Evolutionary conservation across 352 stramenopile species (phyloP).

Genomic region (Blastocystis sp.): DNA sequence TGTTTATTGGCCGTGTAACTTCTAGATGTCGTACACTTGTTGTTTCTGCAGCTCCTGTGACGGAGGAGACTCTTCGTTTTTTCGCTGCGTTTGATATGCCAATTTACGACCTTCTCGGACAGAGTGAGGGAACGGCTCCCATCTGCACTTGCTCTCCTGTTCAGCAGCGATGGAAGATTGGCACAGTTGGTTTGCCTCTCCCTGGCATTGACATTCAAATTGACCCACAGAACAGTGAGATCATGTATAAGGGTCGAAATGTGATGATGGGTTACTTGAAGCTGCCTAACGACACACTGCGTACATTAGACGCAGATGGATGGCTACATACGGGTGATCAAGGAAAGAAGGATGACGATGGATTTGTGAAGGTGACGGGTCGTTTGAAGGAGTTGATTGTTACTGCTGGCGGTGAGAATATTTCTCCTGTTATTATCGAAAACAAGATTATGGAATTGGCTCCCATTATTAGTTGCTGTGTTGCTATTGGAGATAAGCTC

Average conservation of each 20-base stretch:
- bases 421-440: slow-evolving; percentile 82
- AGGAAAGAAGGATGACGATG: slow-evolving; percentile 74
- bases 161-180: slow-evolving; percentile 63
- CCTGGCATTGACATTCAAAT: slow-evolving; percentile 67
- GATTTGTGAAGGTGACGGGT: slow-evolving; percentile 67
- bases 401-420: slow-evolving; percentile 88
- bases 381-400: slow-evolving; percentile 69
- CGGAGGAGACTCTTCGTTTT: slow-evolving; percentile 84
- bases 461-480: slow-evolving; percentile 76
- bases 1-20: slow-evolving; percentile 29
- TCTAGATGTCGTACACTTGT: slow-evolving; percentile 24
- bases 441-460: slow-evolving; percentile 81
- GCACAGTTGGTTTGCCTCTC: slow-evolving; percentile 63
- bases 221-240: slow-evolving; percentile 65
- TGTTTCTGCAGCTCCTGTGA: slow-evolving; percentile 78
- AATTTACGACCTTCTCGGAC: slow-evolving; percentile 85
- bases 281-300: slow-evolving; percentile 69
- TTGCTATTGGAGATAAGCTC: slow-evolving; percentile 83
- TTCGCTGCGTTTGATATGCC: slow-evolving; percentile 86
- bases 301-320: slow-evolving; percentile 81
- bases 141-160: slow-evolving; percentile 67
- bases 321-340: slow-evolving; percentile 87
- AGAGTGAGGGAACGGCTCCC: slow-evolving; percentile 81
- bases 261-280: slow-evolving; percentile 72
- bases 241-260: slow-evolving; percentile 68